Percentiles rank a stretch among this genome's conserved stretches.
These are phyloP conservation scores for Moesziomyces globuligerus DNA, from an alignment of 1,284 basidiomycete species.

Conservation along the genomic window DNA sequence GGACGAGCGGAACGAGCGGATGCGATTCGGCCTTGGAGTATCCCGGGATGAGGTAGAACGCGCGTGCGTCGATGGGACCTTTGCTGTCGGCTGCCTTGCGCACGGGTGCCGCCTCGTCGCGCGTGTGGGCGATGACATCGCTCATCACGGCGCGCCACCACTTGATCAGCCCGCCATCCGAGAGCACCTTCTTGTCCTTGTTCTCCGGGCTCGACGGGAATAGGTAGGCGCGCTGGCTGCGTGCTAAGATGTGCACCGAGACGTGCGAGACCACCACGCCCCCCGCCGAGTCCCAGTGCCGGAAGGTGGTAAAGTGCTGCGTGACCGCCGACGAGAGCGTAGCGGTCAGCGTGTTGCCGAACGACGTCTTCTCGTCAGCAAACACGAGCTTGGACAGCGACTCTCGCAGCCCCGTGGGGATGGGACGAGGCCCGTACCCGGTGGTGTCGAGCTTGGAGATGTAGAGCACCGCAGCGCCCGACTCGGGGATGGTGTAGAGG, in stretches of 20 bases:
- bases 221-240: conserved; percentile 89
- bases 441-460: conserved; percentile 94
- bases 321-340: conserved; percentile 78
- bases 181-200: conserved; percentile 76
- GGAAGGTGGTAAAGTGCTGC: conserved; percentile 73
- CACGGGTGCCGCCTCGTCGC: conserved; percentile 5
- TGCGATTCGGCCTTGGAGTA: conserved; percentile 56
- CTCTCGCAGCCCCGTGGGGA: conserved; percentile 15
- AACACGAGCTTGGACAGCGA: conserved; percentile 12
- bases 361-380: conserved; percentile 1
- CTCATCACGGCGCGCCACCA: conserved; percentile 81
- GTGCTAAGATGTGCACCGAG: conserved; percentile 84
- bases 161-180: conserved; percentile 81
- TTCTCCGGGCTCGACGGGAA: conserved; percentile 89
- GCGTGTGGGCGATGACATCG: conserved; percentile 33
- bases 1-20: conserved; percentile 54
- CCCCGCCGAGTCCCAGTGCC: conserved; percentile 68
- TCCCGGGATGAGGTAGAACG: conserved; percentile 64
- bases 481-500: conserved; percentile 79
- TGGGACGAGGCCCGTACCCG: conserved; percentile 73
- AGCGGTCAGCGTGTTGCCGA: conserved; percentile 69
- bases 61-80: conserved; percentile 26
- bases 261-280: conserved; percentile 43
- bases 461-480: conserved; percentile 81
- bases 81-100: conserved; percentile 2